Evolutionary conservation across 805 yeast species (phyloP), one percentile per base, ranked within the genome.

Genomic region (Blastobotrys mokoenaii): DNA sequence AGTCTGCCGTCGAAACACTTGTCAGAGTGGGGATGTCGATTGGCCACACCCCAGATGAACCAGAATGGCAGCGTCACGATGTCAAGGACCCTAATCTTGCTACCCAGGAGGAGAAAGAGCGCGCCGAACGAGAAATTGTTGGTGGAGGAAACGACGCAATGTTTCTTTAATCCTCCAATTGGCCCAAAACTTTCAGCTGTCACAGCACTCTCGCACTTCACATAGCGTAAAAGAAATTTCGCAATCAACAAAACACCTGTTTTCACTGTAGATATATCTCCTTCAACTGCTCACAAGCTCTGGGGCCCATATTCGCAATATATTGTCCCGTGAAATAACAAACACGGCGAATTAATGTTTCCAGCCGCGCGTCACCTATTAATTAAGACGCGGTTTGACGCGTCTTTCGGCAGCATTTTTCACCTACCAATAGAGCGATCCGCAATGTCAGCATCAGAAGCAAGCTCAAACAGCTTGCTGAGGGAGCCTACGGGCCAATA

Each of bases 1-100:
- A 60, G 25, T 74, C 74, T 17, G 72, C 80, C 16, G 71, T 86
- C 12, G 98, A 90, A 61, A 89, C 97, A 0, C 69, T 89, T 46
- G 80, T 89, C 1, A 68, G 84, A 44, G 95, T 89, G 1, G 97
- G 97, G 0, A 90, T 86, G 83, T 83, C 95, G 34, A 74, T 90
- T 33, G 97, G 96, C 0, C 96, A 89, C 61, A 52, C 72, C 0
- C 74, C 74, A 0, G 72, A 66, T 10, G 64, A 63, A 0, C 54
- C 63, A 1, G 88, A 82, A 52, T 69, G 61, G 52, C 64, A 66
- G 43, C 67, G 87, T 55, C 65, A 67, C 38, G 71, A 66, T 43
- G 59, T 37, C 16, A 44, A 41, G 40, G 27, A 36, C 1, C 43
- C 47, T 3, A 51, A 45, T n/a, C 40, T 27, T 9, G 49, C 43